Evolutionary conservation across 2,329 filamentous ascomycete species (phyloP), one percentile per base, ranked within the genome.

Genomic region (Aspergillus fumigatiaffinis): DNA sequence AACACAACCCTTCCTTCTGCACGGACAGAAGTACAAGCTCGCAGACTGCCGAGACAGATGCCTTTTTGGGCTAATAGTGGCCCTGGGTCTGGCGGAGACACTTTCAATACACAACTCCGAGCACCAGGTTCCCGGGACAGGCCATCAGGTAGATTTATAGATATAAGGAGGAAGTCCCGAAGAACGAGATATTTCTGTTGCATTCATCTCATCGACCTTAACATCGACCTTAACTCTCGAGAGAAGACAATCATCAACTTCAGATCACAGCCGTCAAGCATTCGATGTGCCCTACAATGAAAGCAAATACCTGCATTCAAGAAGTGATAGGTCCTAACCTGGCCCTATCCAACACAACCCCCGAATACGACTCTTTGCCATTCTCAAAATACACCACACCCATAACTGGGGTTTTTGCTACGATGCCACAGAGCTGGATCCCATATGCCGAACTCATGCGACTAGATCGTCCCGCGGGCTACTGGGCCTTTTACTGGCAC

Each of bases 401-500:
- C 14, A 10, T n/a, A 12, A 49, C 47, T 28, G 12, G 23, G 5
- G 4, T 17, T 2, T 17, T 38, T 7, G 14, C 32, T 17, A 17
- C 17, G 7, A 17, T 17, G 32, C 32, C 32, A 38, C 14, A 7
- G 14, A 38, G 32, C 14, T 59, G 57, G 57, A n/a, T 59, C 1
- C 58, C 58, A 1, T 60, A 64, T 32, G 46, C 54, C 5, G 54
- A 61, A 50, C 41, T 63, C n/a, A 83, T 89, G 67, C 88, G 92
- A 51, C 79, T 95, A 50, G 87, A 94, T 74, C 94, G 91, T 68
- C 91, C 90, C 1, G 82, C 86, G 0, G 91, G 91, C 49, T 90
- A 89, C 1, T 90, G 91, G 76, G 94, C 94, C 70, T 85, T 96
- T 59, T 93, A 88, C 78, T 89, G 92, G 66, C 91, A 91, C 28